Evolutionary conservation across 371 early-diverging fungal genomes (phyloP).

Genomic region (Haplosporangium sp.): DNA sequence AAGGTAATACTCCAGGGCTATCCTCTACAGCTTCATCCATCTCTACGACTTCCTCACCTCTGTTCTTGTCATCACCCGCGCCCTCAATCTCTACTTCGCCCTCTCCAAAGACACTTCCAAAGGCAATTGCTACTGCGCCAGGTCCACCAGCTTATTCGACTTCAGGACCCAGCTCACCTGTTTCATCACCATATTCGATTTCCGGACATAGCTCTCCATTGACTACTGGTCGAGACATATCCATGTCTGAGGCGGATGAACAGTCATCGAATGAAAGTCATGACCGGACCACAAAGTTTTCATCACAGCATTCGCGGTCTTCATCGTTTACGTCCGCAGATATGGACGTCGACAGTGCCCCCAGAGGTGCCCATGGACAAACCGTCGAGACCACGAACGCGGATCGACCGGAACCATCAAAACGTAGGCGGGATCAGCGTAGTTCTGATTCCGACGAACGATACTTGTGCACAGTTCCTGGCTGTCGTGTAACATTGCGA

Average conservation of each 20-base stretch:
- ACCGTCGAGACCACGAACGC: too few species aligned
- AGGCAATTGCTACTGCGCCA: background rate
- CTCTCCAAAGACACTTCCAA: background rate
- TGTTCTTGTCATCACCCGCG: background rate
- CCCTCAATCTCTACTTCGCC: slow-evolving; percentile 2
- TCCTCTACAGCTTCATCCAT: background rate
- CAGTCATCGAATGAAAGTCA: background rate
- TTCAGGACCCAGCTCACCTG: background rate
- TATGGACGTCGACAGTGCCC: background rate
- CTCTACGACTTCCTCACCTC: slow-evolving; percentile 3
- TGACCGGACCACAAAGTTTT: too few species aligned
- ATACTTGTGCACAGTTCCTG: slow-evolving; percentile 27
- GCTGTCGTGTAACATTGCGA: slow-evolving; percentile 25
- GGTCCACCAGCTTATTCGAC: background rate
- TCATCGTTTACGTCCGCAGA: background rate
- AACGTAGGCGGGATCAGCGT: background rate
- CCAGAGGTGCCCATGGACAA: background rate
- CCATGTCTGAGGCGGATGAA: background rate
- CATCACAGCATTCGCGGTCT: background rate
- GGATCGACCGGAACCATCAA: too few species aligned
- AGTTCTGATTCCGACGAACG: slow-evolving; percentile 4
- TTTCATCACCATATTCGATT: background rate
- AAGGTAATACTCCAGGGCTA: background rate
- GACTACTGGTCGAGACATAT: too few species aligned
- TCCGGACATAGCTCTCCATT: too few species aligned